Base-by-base conservation (phyloP, 2,329 filamentous ascomycete species). In the Ophiostoma ips region DNA sequence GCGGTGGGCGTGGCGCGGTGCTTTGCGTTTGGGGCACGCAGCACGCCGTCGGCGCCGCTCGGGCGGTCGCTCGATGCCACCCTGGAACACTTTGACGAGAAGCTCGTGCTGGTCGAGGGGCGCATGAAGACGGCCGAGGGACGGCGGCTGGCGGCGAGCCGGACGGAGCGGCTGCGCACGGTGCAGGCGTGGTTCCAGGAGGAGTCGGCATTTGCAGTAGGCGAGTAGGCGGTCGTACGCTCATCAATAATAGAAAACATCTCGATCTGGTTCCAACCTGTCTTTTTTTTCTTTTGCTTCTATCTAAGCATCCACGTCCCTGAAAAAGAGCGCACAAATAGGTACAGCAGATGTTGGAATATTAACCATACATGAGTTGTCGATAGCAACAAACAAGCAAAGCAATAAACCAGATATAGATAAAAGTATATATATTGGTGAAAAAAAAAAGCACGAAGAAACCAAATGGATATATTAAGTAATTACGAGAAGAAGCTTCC, bases 1-100 rank as follows among this genome's bases (percentile, higher is more conserved):
- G 87, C 85, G 0, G 77, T 95, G 30, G 90, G 90, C 0, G 81
- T 95, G 51, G 89, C 78, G 2, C 71, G 90, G 40, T 78, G 77
- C 37, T 89, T 92, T 62, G 80, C 83, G 0, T 95, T 80, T 62
- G 79, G 83, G 0, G 88, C 83, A 0, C 21, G 31, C 82, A 80
- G 11, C 78, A 74, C 63, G 64, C 64, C 33, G 60, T 62, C 11
- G 64, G 63, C 34, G 59, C 28, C 36, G 9, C 31, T 28, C 12
- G 63, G 64, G 5, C 67, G 70, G 21, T 73, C 71, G 40, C 67
- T 94, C 71, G 71, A 72, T 36, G 75, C 78, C 44, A 78, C 81
- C 6, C 76, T 94, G 54, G 70, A 76, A 45, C 87, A 94, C 68
- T 87, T 94, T 59, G 76, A 77, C 37, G 81, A 83, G 48, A 94